Evolutionary conservation across 1,284 basidiomycete species (phyloP).

Genomic region (Cerioporus squamosus): DNA sequence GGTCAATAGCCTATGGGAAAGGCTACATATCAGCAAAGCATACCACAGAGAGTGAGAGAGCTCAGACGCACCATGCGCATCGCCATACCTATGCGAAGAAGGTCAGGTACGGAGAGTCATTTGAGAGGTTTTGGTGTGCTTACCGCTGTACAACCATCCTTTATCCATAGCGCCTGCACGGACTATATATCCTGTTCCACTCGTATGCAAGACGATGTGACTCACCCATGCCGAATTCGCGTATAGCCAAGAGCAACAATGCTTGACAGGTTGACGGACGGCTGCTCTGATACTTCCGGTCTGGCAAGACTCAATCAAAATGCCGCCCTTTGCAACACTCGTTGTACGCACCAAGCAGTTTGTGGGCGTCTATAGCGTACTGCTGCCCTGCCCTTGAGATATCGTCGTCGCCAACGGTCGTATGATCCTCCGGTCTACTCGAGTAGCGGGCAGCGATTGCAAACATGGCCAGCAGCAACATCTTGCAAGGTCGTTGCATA

Average conservation of each 20-base stretch:
- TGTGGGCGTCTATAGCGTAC: conserved; percentile 70
- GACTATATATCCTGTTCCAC: too few relatives aligned
- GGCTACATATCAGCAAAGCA: too few relatives aligned
- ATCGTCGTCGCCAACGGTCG: conserved; percentile 39
- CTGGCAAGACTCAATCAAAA: conserved; percentile 37
- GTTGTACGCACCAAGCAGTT: conserved; percentile 60
- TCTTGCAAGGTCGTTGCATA: conserved; percentile 66
- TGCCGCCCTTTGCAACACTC: not conserved
- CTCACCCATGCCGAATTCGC: conserved; percentile 80
- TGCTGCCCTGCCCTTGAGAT: conserved; percentile 76
- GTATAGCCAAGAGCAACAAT: conserved; percentile 77
- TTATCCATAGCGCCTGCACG: conserved; percentile 71
- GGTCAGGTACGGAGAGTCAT: conserved; percentile 2
- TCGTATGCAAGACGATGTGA: not conserved
- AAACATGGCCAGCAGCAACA: conserved; percentile 80
- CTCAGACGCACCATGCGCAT: conserved; percentile 64
- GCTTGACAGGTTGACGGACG: conserved; percentile 76
- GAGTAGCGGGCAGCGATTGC: conserved; percentile 77
- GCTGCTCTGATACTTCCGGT: conserved; percentile 67
- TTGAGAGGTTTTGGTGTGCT: conserved; percentile 19
- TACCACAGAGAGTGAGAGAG: too few relatives aligned
- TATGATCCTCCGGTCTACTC: conserved; percentile 44
- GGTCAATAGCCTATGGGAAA: conserved; percentile 69
- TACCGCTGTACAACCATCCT: conserved; percentile 82
- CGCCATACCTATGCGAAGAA: conserved; percentile 62